Evolutionary conservation across 2,329 filamentous ascomycete species (phyloP).

Genomic region (Calonectria pseudoturangicola): DNA sequence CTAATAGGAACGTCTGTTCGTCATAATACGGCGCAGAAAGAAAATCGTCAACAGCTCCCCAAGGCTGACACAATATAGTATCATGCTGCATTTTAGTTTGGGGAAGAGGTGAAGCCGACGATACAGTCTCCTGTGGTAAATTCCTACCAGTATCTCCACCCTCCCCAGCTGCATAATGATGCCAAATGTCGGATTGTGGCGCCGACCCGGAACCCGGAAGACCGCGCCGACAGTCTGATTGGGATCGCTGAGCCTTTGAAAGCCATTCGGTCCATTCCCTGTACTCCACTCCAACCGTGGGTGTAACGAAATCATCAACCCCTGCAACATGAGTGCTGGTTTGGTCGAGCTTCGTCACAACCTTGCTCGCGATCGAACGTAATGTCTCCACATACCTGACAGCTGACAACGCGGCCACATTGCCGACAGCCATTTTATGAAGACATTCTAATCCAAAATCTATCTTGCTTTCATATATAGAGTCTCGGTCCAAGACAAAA

Average conservation of each 20-base stretch:
- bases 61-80: neutral
- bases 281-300: conserved; percentile 34
- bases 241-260: conserved; percentile 21
- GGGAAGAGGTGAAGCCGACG: conserved; percentile 2
- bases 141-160: conserved; percentile 2
- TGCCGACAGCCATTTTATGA: conserved; percentile 57
- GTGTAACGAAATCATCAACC: neutral
- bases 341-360: conserved; percentile 39
- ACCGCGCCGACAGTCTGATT: neutral
- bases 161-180: neutral
- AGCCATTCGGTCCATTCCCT: conserved; percentile 50
- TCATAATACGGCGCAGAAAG: conserved; percentile 41
- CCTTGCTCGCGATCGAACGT: conserved; percentile 49
- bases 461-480: conserved; percentile 54
- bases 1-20: conserved; percentile 51
- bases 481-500: conserved; percentile 58
- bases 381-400: conserved; percentile 52
- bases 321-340: neutral
- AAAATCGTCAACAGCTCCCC: conserved; percentile 21
- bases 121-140: neutral
- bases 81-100: neutral
- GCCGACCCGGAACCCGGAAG: neutral
- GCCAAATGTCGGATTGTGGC: neutral
- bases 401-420: conserved; percentile 49
- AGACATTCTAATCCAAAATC: conserved; percentile 58